Conservation (phyloP, 2,329 filamentous ascomycete species). For the Mycosphaerella arachidis region DNA sequence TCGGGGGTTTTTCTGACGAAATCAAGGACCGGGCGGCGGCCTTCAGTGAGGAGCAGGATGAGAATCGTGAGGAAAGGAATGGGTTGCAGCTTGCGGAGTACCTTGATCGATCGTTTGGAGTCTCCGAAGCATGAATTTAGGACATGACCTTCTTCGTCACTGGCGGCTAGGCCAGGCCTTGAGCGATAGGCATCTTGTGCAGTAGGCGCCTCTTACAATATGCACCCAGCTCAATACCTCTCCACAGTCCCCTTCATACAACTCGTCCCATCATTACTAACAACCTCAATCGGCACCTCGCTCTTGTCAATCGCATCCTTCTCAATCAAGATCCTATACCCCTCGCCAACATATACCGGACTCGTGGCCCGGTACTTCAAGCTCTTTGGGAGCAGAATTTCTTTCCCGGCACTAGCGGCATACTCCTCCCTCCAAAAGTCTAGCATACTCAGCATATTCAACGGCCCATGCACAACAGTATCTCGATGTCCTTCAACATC, state of each 20-base stretch:
- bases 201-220: no score
- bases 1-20: no score
- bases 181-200: no score
- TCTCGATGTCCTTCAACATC: conserved; percentile 15
- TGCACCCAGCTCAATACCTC: background rate
- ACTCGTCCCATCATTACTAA: conserved; percentile 9
- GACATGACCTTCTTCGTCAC: no score
- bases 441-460: conserved; percentile 13
- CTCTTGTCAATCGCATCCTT: background rate
- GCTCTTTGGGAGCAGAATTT: conserved; percentile 8
- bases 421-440: conserved; percentile 15
- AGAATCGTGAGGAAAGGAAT: no score
- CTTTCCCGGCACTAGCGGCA: background rate
- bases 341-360: conserved; percentile 15
- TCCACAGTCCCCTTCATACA: conserved; percentile 11
- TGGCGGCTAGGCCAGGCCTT: no score
- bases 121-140: no score
- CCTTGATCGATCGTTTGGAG: no score
- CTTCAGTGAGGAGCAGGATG: no score
- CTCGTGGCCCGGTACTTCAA: conserved; percentile 14
- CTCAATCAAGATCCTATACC: conserved; percentile 14
- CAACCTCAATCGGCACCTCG: conserved; percentile 7
- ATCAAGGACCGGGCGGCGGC: no score
- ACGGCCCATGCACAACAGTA: conserved; percentile 14
- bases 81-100: no score